Percentiles rank a stretch among this genome's conserved stretches.
These are phyloP conservation scores for Aegilops longissima DNA, from an alignment of 176 grass and related monocot species.

Conservation along the genomic window DNA sequence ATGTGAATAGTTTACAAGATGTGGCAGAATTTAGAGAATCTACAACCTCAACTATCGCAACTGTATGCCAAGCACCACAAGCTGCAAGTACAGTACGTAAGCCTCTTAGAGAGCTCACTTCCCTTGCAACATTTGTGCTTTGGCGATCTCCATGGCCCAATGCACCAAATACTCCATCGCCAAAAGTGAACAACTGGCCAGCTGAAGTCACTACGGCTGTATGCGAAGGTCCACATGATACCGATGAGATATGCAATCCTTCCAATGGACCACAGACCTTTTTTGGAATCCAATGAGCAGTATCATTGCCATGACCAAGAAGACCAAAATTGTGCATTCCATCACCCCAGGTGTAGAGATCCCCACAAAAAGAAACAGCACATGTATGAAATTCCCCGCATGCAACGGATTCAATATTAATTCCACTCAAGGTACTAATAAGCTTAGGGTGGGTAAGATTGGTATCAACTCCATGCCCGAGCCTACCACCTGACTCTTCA, in stretches of 20 bases:
- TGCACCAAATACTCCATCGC: conserved; percentile 70
- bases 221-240: conserved; percentile 80
- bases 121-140: conserved; percentile 51
- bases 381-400: conserved; percentile 81
- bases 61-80: conserved; percentile 85
- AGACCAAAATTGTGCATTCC: conserved; percentile 57
- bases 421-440: conserved; percentile 43
- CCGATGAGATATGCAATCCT: conserved; percentile 52
- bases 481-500: conserved; percentile 59
- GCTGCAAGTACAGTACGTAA: conserved; percentile 46
- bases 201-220: conserved; percentile 61
- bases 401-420: conserved; percentile 52
- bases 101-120: conserved; percentile 60
- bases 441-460: conserved; percentile 67
- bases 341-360: conserved; percentile 86
- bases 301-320: conserved; percentile 58
- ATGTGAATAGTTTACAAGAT: conserved; percentile 64
- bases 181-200: conserved; percentile 70
- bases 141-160: conserved; percentile 70
- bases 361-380: conserved; percentile 62
- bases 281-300: conserved; percentile 78
- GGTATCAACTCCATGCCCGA: conserved; percentile 66
- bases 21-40: conserved; percentile 50
- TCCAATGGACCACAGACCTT: conserved; percentile 55
- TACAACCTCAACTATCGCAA: conserved; percentile 55